Evolutionary conservation across 2,329 filamentous ascomycete genomes (phyloP).

Genomic region (Diaporthe capsici): DNA sequence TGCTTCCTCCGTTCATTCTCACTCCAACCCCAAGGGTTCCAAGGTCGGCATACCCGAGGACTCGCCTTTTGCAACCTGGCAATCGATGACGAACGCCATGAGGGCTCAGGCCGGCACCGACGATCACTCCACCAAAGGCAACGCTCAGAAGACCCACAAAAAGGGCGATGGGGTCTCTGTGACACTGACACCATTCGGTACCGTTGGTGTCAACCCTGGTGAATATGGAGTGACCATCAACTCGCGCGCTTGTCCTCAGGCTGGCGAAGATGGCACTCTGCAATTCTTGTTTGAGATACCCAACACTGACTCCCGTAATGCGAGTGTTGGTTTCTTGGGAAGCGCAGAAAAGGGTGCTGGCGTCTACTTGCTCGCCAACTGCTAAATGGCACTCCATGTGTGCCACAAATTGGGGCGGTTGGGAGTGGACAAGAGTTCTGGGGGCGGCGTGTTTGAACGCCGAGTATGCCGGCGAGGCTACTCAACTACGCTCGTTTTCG

Average conservation of each 20-base stretch:
- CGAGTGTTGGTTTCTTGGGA: constrained; percentile 38
- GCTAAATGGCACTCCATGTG: constrained; percentile 12
- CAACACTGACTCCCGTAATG: constrained; percentile 39
- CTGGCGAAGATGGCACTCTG: constrained; percentile 16
- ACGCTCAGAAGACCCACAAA: constrained; percentile 15
- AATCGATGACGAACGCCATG: constrained; percentile 38
- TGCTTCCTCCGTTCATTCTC: constrained; percentile 9
- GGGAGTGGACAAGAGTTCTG: not conserved
- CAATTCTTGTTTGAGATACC: constrained; percentile 41
- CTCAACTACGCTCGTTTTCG: not conserved
- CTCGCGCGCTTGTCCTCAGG: constrained; percentile 37
- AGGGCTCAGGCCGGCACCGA: not conserved
- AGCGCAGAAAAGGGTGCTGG: constrained; percentile 35
- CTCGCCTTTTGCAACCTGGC: constrained; percentile 41
- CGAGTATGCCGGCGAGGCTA: not conserved
- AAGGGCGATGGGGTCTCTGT: not conserved
- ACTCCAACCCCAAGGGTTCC: constrained; percentile 6
- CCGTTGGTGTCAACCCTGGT: constrained; percentile 38
- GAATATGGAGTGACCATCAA: constrained; percentile 41
- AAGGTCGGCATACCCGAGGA: constrained; percentile 19
- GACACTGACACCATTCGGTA: constrained; percentile 39
- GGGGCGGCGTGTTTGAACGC: not conserved
- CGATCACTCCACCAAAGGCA: constrained; percentile 6
- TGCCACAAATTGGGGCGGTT: not conserved
- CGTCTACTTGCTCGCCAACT: constrained; percentile 40